Base-by-base conservation (phyloP, 2,329 filamentous ascomycete species). In the Colletotrichum sansevieriae region DNA sequence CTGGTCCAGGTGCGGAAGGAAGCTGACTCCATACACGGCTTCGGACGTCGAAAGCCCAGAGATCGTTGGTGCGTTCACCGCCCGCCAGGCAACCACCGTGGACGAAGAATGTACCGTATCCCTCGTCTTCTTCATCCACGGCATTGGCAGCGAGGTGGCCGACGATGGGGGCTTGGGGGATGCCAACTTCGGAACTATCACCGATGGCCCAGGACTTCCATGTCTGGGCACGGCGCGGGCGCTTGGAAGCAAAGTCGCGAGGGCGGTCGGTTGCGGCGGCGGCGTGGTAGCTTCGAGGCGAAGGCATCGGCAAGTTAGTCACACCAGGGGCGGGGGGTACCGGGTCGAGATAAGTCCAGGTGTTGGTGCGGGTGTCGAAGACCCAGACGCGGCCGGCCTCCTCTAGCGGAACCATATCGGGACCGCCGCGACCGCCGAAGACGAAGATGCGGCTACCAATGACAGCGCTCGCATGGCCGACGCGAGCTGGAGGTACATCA, bases 321-420 rank as follows among this genome's bases (percentile, higher is more conserved):
- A 80, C 76, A 63, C 80, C 80, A 29, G 76, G 85, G 77, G 71
- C 82, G 76, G 73, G 81, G 68, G 73, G 84, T 68, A 70, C 82
- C 60, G 93, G 91, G 68, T 87, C 82, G 18, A 95, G 80, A 68
- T 83, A 84, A 4, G 84, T 82, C 94, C 94, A 97, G 12, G 79
- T 80, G 63, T 85, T 80, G n/a, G 82, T 81, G 67, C 84, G 82
- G 1, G 91, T 90, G 76, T 94, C 88, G 74, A 92, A 95, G 35
- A 89, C 83, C 93, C 93, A 97, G 59, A 97, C 84, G 3, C 88
- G 84, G 15, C 94, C 94, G 11, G 83, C 78, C 75, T 97, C 94
- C 60, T 95, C 88, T 11, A 97, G 83, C 0, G 92, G 89, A 2
- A 86, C 82, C 87, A 92, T 90, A 33, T 88, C 88, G 3, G 84